phyloP scores from a whole-genome alignment of 441 rosid genomes.

The Caryocar brasiliense region DNA sequence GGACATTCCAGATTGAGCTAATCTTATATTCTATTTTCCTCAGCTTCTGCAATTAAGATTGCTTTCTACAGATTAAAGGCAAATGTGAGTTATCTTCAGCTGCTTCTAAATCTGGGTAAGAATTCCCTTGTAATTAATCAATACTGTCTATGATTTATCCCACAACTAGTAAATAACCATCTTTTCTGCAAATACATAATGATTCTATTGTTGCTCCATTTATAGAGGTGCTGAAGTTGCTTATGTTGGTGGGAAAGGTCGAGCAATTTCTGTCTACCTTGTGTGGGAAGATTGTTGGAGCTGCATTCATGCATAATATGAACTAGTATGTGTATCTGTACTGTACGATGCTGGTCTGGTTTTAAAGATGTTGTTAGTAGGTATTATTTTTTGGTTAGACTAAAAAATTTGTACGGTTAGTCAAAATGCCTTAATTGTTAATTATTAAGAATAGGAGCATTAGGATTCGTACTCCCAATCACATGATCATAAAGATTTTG shows the following conservation, averaged over 20 bases:
- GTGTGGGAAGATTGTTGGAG: slow-evolving; percentile 8
- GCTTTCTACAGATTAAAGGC: slow-evolving; percentile 27
- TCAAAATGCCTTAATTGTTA: too few relatives aligned
- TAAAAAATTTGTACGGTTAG: too few relatives aligned
- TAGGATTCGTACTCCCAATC: too few relatives aligned
- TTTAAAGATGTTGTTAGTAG: too few relatives aligned
- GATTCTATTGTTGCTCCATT: background rate
- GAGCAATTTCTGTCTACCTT: slow-evolving; percentile 27
- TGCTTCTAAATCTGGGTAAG: slow-evolving; percentile 56
- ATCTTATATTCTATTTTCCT: background rate
- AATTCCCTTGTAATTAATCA: background rate
- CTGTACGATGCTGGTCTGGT: too few relatives aligned
- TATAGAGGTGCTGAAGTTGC: slow-evolving; percentile 42
- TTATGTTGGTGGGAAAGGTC: slow-evolving; percentile 38
- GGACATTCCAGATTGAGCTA: background rate
- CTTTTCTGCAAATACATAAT: background rate
- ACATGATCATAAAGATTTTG: too few relatives aligned
- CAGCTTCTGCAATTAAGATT: slow-evolving; percentile 31
- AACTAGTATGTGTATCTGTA: too few relatives aligned
- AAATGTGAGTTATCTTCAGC: slow-evolving; percentile 30
- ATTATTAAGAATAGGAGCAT: too few relatives aligned
- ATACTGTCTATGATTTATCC: background rate
- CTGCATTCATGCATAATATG: too few relatives aligned
- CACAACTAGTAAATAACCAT: background rate
- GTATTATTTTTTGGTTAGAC: too few relatives aligned